Percentiles rank a stretch among this genome's conserved stretches.
phyloP scores from a whole-genome alignment of 306 rosid genomes.

The Malus fusca region DNA sequence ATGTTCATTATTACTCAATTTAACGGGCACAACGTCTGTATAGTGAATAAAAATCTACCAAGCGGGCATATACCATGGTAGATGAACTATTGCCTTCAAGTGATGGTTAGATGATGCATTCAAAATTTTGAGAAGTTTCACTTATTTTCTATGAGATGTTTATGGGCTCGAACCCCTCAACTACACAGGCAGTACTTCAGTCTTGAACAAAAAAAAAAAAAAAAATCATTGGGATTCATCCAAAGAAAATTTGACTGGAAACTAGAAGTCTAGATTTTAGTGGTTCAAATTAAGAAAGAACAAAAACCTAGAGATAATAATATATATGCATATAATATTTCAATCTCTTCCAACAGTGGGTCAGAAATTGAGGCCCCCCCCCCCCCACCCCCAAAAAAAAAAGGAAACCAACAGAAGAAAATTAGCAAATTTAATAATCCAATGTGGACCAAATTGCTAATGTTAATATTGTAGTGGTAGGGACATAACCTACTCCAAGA shows the following conservation, averaged over 20 bases:
- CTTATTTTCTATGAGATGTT: not conserved
- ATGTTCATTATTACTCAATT: no score
- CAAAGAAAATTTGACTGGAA: slow-evolving; percentile 31
- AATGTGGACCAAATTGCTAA: slow-evolving; percentile 9
- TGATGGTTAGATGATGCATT: not conserved
- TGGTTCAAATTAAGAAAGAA: slow-evolving; percentile 10
- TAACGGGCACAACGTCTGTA: no score
- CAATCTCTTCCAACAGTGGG: not conserved
- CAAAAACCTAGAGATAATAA: not conserved
- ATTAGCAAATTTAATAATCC: slow-evolving; percentile 6
- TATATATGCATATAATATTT: not conserved
- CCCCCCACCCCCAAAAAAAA: no score
- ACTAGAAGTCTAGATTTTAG: not conserved
- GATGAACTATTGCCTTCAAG: no score
- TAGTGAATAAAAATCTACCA: no score
- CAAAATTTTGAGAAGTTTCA: not conserved
- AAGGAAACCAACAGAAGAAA: slow-evolving; percentile 18
- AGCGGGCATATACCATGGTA: no score
- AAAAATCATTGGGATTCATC: slow-evolving; percentile 28
- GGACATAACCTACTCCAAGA: slow-evolving; percentile 15
- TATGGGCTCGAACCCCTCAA: not conserved
- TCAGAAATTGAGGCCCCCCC: slow-evolving; percentile 30
- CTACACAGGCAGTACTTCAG: not conserved
- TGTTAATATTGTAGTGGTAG: not conserved
- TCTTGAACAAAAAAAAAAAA: slow-evolving; percentile 14